Conservation (phyloP, 2,329 filamentous ascomycete species). For the Colletotrichum siamense region DNA sequence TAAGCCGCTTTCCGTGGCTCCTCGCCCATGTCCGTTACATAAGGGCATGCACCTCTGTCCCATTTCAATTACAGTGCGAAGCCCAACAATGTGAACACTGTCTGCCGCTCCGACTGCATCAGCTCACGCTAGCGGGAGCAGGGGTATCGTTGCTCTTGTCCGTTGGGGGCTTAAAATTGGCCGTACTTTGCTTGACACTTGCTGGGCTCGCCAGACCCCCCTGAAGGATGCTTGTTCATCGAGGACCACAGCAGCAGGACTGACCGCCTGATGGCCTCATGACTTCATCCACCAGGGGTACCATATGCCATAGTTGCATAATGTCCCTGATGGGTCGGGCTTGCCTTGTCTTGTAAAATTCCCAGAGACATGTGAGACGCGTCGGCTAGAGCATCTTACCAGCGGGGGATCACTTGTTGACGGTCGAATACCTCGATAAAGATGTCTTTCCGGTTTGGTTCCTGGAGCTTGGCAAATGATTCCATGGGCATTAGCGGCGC, state of each 20-base stretch:
- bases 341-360: background rate
- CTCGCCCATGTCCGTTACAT: background rate
- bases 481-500: background rate
- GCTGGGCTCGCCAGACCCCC: background rate
- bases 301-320: slow-evolving; percentile 12
- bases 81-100: background rate
- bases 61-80: background rate
- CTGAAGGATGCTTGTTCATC: slow-evolving; percentile 7
- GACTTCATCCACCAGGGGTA: slow-evolving; percentile 14
- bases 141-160: background rate
- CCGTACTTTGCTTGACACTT: slow-evolving; percentile 4
- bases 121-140: background rate
- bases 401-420: background rate
- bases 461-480: slow-evolving; percentile 14
- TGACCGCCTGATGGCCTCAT: slow-evolving; percentile 20
- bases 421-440: slow-evolving; percentile 10
- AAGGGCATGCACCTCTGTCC: slow-evolving; percentile 12
- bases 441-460: slow-evolving; percentile 5
- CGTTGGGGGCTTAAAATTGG: slow-evolving; percentile 18
- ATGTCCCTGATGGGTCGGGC: background rate
- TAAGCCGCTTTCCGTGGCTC: slow-evolving; percentile 1
- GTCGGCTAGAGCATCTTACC: slow-evolving; percentile 4
- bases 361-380: slow-evolving; percentile 16
- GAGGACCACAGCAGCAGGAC: background rate
- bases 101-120: background rate